Conservation (phyloP, 208 protist genomes). For the Wallacemonas sp. region DNA sequence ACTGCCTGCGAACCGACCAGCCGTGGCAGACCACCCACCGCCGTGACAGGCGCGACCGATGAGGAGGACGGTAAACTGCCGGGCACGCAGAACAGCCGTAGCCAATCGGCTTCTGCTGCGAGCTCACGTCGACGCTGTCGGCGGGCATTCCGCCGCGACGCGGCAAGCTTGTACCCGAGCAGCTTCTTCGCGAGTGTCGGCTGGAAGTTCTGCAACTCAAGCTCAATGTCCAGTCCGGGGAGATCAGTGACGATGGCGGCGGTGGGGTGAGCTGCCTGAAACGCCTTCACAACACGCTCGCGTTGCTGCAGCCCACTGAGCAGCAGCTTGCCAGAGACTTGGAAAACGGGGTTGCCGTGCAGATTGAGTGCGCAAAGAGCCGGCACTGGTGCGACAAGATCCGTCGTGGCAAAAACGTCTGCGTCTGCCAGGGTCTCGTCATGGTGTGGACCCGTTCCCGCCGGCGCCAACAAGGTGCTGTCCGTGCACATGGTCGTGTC, state of each 20-base stretch:
- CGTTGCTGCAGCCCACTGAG: conserved; percentile 24
- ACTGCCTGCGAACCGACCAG: conserved; percentile 16
- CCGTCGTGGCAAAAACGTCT: conserved; percentile 2
- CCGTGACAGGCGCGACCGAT: background rate
- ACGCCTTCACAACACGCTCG: conserved; percentile 3
- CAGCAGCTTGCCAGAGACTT: conserved; percentile 34
- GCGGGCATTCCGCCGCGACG: conserved; percentile 13
- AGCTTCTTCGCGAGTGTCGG: conserved; percentile 16
- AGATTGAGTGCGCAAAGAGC: conserved; percentile 18
- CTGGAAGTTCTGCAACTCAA: conserved; percentile 1
- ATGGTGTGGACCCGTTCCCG: background rate
- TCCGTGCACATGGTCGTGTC: conserved; percentile 16
- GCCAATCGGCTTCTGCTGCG: background rate
- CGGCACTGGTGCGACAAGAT: conserved; percentile 23
- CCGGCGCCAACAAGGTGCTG: background rate
- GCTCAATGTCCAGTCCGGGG: background rate
- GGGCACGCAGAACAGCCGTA: conserved; percentile 27
- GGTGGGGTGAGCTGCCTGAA: background rate
- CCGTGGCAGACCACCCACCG: background rate
- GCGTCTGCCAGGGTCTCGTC: background rate
- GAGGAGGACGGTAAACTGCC: background rate
- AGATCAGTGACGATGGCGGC: background rate
- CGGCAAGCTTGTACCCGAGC: conserved; percentile 1
- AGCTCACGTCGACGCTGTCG: background rate
- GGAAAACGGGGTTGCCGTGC: conserved; percentile 41